Evolutionary conservation across 345 rosid species (phyloP).

Genomic region (Eucalyptus polybractea): DNA sequence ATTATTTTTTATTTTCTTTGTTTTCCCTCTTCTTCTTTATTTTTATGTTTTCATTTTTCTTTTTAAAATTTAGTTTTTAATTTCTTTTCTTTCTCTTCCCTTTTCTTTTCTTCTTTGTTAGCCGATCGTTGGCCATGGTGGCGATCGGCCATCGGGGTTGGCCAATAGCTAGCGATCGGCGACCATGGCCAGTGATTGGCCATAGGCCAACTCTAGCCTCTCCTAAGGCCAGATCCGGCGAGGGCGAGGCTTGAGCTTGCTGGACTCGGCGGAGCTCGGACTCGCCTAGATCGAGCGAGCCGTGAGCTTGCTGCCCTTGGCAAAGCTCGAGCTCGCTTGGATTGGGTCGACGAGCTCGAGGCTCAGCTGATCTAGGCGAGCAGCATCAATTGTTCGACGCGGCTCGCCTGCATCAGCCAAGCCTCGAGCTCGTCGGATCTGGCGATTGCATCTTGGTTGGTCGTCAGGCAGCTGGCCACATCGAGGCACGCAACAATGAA

Average conservation of each 20-base stretch:
- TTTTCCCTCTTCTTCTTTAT: too few species aligned
- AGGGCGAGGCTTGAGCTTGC: too few species aligned
- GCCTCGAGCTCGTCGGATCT: accelerated
- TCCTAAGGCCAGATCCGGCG: accelerated
- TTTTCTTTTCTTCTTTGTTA: too few species aligned
- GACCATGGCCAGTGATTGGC: accelerated
- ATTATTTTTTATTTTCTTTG: too few species aligned
- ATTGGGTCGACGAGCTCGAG: accelerated
- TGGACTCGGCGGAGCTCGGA: accelerated
- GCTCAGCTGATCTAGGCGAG: accelerated
- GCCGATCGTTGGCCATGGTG: accelerated
- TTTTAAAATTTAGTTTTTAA: too few species aligned
- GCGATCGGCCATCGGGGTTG: accelerated
- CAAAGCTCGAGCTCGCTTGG: too few species aligned
- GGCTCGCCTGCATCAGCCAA: accelerated
- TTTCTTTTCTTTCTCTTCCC: too few species aligned
- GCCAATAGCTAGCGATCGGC: accelerated
- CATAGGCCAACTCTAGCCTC: too few species aligned
- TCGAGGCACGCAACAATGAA: accelerated
- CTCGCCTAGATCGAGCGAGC: accelerated
- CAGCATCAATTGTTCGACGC: accelerated
- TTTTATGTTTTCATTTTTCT: too few species aligned
- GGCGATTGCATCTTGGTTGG: too few species aligned
- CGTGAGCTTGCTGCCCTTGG: accelerated
- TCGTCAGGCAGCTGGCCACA: accelerated